Conservation (phyloP, 345 rosid genomes). For the Anacardium occidentale region DNA sequence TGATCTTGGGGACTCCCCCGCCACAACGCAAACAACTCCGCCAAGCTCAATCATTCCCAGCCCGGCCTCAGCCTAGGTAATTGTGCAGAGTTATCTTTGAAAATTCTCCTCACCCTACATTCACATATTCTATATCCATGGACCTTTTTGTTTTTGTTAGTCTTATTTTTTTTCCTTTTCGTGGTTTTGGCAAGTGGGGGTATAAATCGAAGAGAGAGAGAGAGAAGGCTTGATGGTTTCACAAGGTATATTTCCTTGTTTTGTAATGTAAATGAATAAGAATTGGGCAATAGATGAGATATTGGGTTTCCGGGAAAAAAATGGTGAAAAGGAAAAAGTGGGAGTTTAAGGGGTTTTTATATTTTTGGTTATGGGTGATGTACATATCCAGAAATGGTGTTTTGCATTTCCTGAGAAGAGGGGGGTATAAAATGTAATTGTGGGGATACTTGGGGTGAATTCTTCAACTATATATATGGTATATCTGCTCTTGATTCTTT, state of each 20-base stretch:
- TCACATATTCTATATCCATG: slow-evolving; percentile 26
- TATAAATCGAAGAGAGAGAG: slow-evolving; percentile 21
- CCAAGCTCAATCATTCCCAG: slow-evolving; percentile 68
- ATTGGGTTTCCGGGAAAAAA: slow-evolving; percentile 14
- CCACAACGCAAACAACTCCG: slow-evolving; percentile 61
- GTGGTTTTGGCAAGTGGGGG: slow-evolving; percentile 25
- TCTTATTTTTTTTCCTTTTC: slow-evolving; percentile 19
- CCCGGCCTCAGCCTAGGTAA: slow-evolving; percentile 61
- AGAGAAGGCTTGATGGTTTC: slow-evolving; percentile 11
- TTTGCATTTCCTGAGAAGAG: slow-evolving; percentile 14
- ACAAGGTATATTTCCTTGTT: slow-evolving; percentile 30
- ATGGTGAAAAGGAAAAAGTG: slow-evolving; percentile 11
- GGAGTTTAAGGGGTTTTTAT: slow-evolving; percentile 15
- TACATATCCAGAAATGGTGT: slow-evolving; percentile 34
- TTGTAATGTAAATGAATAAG: slow-evolving; percentile 43
- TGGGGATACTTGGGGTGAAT: slow-evolving; percentile 43
- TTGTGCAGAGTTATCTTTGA: not conserved
- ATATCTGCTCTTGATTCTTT: slow-evolving; percentile 31
- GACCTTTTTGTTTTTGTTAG: slow-evolving; percentile 26
- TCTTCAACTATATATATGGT: slow-evolving; percentile 26
- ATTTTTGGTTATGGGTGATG: slow-evolving; percentile 32
- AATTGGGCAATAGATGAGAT: slow-evolving; percentile 24
- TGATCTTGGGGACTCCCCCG: slow-evolving; percentile 46
- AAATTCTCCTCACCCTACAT: slow-evolving; percentile 29
- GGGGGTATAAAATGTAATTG: slow-evolving; percentile 44